phyloP scores from a whole-genome alignment of 306 rosid species.

The Fagus crenata region DNA sequence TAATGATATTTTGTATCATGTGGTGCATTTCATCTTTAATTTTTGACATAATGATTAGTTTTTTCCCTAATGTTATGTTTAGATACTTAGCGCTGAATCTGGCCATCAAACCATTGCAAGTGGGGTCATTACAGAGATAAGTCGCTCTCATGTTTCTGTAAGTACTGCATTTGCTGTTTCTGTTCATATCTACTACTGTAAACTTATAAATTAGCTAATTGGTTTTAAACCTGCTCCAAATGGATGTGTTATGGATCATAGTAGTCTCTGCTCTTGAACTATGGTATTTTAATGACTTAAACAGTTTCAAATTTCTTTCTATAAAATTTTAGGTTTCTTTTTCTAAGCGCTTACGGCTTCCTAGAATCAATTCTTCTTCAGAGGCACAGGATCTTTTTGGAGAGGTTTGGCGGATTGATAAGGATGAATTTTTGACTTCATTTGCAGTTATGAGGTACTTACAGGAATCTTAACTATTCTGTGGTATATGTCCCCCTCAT shows the following conservation, averaged over 20 bases:
- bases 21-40: conserved; percentile 14
- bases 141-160: conserved; percentile 64
- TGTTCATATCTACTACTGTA: conserved; percentile 1
- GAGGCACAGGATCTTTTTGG: conserved; percentile 52
- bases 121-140: conserved; percentile 70
- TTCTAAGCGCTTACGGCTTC: conserved; percentile 72
- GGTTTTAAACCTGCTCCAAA: background rate
- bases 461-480: conserved; percentile 12
- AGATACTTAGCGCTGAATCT: conserved; percentile 76
- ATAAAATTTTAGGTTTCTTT: conserved; percentile 66
- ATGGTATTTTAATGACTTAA: conserved; percentile 12
- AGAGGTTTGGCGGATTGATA: conserved; percentile 86
- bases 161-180: conserved; percentile 42
- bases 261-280: conserved; percentile 20
- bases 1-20: conserved; percentile 6
- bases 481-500: background rate
- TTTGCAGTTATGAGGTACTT: conserved; percentile 85
- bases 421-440: conserved; percentile 71
- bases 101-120: conserved; percentile 65
- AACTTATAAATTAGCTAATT: conserved; percentile 1
- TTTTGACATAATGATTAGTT: conserved; percentile 14
- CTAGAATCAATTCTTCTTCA: conserved; percentile 57
- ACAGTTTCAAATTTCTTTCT: conserved; percentile 21
- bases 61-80: conserved; percentile 25
- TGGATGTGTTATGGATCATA: background rate